Base-by-base conservation (phyloP, 2,329 filamentous ascomycete genomes). In the Myriosclerotinia duriaeana region DNA sequence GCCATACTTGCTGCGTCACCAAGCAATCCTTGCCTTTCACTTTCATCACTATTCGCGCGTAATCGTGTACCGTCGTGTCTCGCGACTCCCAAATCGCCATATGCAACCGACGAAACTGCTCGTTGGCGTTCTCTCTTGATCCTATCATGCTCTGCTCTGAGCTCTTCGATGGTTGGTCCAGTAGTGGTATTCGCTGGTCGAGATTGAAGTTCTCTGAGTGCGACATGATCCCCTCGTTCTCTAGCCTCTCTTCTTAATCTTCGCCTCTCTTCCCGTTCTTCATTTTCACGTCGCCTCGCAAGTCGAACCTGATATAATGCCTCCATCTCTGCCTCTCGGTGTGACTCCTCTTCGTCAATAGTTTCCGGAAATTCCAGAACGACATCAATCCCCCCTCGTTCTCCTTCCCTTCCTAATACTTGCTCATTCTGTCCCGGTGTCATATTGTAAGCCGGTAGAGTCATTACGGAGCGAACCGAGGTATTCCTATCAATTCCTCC, bases 381-480 rank as follows among this genome's bases (percentile, higher is more conserved):
- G 5, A 91, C 86, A 73, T 99, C 95, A 72, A 99, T 92, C 9
- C 95, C 95, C 64, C 85, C 94, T 68, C 95, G 85, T 76, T 99
- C 95, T 60, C 95, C 95, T 77, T 96, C 95, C 6, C 93, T 86
- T 9, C 88, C 95, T 58, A 98, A 83, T 1, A 97, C 88, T 71
- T 89, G 88, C 77, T 99, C 95, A 55, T 87, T 88, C 26, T 90
- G 88, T 60, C 86, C 83, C 0, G 92, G 87, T 38, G 86, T 87
- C 20, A 84, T 85, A 3, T 90, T 89, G 77, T 99, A 99, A 0
- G 91, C 85, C 0, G 95, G 95, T 3, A 99, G 80, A 0, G 95
- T 98, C 85, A 97, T 95, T 66, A 98, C 88, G n/a, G 92, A 96
- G 65, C 94, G 89, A 55, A 98, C 84, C 11, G 92, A 96, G 1